Evolutionary conservation across 345 rosid species (phyloP), one percentile per base, ranked within the genome.

Genomic region (Aquilaria yunnanensis): DNA sequence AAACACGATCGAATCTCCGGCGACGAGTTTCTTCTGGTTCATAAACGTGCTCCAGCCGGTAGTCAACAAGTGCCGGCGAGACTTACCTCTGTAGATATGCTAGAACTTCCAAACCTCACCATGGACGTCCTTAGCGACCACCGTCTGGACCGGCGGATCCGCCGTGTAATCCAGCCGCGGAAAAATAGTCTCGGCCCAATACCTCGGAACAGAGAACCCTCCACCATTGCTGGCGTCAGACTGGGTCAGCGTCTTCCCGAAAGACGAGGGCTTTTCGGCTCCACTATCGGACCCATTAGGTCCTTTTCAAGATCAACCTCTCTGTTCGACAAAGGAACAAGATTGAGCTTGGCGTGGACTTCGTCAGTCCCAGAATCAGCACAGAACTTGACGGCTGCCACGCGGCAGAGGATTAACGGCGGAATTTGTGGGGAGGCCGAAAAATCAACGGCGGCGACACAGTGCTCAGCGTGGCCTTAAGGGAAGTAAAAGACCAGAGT

Each of bases 191-290:
- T 87, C 95, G 0, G 95, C 95, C 13, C 95, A 87, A 52, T 87
- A 87, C 68, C 95, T 73, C 0, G 95, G 95, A 51, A 87, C 95
- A 0, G 95, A 87, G 69, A 87, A 87, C 3, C 95, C 90, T 1
- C 95, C 95, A 9, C 95, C 95, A 56, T 87, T 87, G 70, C 84
- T 87, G 5, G 95, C 95, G 71, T 87, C 95, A 1, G 95, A 87
- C 41, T 85, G 87, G 16, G 88, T 87, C 72, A 87, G 66, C 9
- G 88, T 85, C 74, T 87, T 87, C 2, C 88, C 95, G 70, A 87
- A 87, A 12, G 88, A 87, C 30, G 86, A 79, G 3, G 88, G 88
- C 59, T 82, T 87, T 59, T 84, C 87, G 33, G 76, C 77, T 37
- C 77, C 12, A 67, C 75, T 16, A 16, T 16, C 23, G 23, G 23